Base-by-base conservation (phyloP, 768 basidiomycete genomes). In the Rhizopogon salebrosus region DNA sequence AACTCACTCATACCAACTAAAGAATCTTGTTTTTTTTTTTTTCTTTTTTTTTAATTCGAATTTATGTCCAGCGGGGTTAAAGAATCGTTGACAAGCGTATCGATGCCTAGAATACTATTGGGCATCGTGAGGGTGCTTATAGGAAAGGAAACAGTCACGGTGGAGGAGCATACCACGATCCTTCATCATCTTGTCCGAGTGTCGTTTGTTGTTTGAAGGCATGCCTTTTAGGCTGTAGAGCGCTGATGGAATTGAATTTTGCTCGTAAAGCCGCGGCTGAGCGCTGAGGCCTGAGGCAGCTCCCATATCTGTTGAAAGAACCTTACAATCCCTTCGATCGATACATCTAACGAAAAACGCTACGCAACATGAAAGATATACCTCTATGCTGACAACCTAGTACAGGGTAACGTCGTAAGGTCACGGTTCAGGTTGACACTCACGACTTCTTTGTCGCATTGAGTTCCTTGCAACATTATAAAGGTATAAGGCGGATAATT, bases 281-380 rank as follows among this genome's bases (percentile, higher is more conserved):
- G n/a, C n/a, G n/a, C n/a, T n/a, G n/a, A n/a, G 37, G 26, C 0
- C 31, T 26, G 16, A 34, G 22, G 31, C 43, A 23, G 52, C 72
- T 37, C 84, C 83, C 83, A 67, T 91, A 89, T 77, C 83, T 82
- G 66, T 92, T 93, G 74, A n/a, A 92, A 92, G 69, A 85, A 92
- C 64, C 83, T 79, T 9, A 92, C 82, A 58, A 87, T 36, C 27
- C 68, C 71, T 58, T n/a, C n/a, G n/a, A n/a, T 89, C 80, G 55
- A 93, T 80, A 59, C 81, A 83, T 4, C 84, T 84, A 29, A 92
- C 70, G 66, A 85, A 87, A 64, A 87, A 92, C 23, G 81, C 79
- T 0, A 90, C 89, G 57, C 88, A 89, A 60, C 89, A 86, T 6
- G 87, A 87, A 42, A 92, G 70, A 60, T 82, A 84, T 0, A 84